Evolutionary conservation across 2,329 filamentous ascomycete genomes (phyloP), one percentile per base, ranked within the genome.

Genomic region (Claviceps purpurea): DNA sequence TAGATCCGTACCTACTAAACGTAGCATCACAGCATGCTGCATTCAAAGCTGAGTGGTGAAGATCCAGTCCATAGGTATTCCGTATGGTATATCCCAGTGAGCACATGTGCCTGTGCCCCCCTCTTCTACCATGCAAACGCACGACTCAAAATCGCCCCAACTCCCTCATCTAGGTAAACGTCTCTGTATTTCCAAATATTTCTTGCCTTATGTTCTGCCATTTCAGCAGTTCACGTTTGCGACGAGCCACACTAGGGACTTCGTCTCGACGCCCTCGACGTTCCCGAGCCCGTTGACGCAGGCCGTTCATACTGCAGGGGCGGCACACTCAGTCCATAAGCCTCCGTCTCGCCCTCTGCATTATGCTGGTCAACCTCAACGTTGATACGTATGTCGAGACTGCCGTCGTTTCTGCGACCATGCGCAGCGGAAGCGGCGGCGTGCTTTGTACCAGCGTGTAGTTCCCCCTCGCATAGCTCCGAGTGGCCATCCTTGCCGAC

Each of bases 291-390:
- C 8, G 41, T 22, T 37, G 49, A 44, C 41, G 16, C 30, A 4
- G 49, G 49, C 18, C 41, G 55, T 22, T 55, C 58, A 57, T 68
- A 71, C 64, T 71, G 55, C 43, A 96, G 73, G 26, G 78, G 72
- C 13, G 93, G 93, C n/a, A 98, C 82, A 2, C 89, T 84, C 47
- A 98, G 72, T 10, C 90, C 85, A 63, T 98, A 98, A 14, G 82
- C 79, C 55, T 84, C 76, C 0, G 93, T 97, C 57, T 78, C 80
- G 40, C 93, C 93, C 39, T 86, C 75, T 2, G 81, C 81, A 64
- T 97, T 82, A 60, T 85, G 82, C 63, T 95, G 87, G 64, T 90
- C 82, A 56, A 91, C 81, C 69, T 98, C 93, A 57, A 96, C 83
- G 53, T 89, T 85, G 60, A 98, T 80, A 52, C 82, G 83, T 49